A percentile compares a stretch with the other conserved stretches of the same genome.
phyloP scores from a whole-genome alignment of 371 early-diverging fungal species.

The Basidiobolus meristosporus region DNA sequence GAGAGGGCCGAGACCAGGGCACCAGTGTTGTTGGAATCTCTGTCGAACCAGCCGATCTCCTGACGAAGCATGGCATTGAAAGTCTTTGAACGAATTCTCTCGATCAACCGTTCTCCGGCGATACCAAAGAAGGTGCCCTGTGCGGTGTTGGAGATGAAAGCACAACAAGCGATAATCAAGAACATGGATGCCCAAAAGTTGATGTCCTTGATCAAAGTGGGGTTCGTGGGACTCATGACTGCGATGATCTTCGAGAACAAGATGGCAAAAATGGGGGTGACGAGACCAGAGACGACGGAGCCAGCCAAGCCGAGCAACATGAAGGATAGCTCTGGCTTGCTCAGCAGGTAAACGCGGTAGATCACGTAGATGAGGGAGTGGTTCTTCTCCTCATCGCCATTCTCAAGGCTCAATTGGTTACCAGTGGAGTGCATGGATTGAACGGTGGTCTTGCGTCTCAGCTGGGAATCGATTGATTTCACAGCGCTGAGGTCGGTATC shows the following conservation, averaged over 20 bases:
- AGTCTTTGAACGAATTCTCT: conserved; percentile 26
- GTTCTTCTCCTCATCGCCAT: background rate
- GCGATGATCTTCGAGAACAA: conserved; percentile 25
- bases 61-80: conserved; percentile 49
- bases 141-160: conserved; percentile 18
- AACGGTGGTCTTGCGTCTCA: background rate
- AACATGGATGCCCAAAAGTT: conserved; percentile 66
- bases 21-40: conserved; percentile 58
- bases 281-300: conserved; percentile 6
- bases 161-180: conserved; percentile 26
- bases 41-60: conserved; percentile 77
- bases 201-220: conserved; percentile 19
- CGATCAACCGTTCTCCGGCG: conserved; percentile 33
- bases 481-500: background rate
- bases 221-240: conserved; percentile 11
- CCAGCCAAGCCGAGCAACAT: conserved; percentile 7
- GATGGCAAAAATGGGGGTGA: conserved; percentile 23
- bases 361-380: background rate
- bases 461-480: background rate
- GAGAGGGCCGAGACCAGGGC: conserved; percentile 68
- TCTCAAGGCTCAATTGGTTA: background rate
- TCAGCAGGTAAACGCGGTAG: conserved; percentile 3
- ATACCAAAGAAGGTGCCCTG: conserved; percentile 18
- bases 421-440: background rate
- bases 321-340: conserved; percentile 8